Evolutionary conservation across 164 flowering plant species (phyloP), one percentile per base, ranked within the genome.

Genomic region (Saururus chinensis): DNA sequence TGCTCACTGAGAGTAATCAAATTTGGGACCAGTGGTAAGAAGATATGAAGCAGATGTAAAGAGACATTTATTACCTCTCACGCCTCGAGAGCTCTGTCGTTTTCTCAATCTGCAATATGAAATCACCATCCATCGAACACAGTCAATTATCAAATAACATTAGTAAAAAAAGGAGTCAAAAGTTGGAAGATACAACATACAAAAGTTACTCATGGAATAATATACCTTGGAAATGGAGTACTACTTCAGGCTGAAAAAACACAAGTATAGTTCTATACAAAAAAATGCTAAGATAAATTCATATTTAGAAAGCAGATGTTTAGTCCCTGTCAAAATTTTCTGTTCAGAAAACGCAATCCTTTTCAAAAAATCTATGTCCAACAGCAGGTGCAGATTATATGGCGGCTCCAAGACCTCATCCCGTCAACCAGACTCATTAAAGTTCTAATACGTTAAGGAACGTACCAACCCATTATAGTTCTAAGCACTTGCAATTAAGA

Each of bases 71-170:
- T 17, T 8, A 45, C 79, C 79, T 76, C 65, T 76, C 79, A 68
- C 79, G 79, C 59, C 79, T 70, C 23, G 79, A 76, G 54, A 76
- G 76, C 65, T 73, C 79, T 21, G 76, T 73, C 56, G 72, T 76
- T 65, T 70, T 70, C 65, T 76, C 76, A 8, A 70, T 12, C 79
- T 76, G 68, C 74, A 72, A 51, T 63, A 67, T 48, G 9, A 19
- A 13, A 40, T 20, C 42, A 23, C 8, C 9, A 30, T 49, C 19
- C 42, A 49, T 20, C 4, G 26, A 11, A 9, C 21, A 0, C 17
- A 20, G 9, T 14, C 17, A 23, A 24, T 55, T 24, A 55, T 17
- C 21, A 17, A 55, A 24, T 1, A 9, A 12, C 25, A 55, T 17
- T 6, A 51, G n/a, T 0, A 6, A 19, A 53, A 19, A 53, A 12